A percentile compares a stretch with the other conserved stretches of the same genome.
These are phyloP conservation scores for Clarireedia hainanense DNA, from an alignment of 2,329 filamentous ascomycete genomes.

Conservation along the genomic window DNA sequence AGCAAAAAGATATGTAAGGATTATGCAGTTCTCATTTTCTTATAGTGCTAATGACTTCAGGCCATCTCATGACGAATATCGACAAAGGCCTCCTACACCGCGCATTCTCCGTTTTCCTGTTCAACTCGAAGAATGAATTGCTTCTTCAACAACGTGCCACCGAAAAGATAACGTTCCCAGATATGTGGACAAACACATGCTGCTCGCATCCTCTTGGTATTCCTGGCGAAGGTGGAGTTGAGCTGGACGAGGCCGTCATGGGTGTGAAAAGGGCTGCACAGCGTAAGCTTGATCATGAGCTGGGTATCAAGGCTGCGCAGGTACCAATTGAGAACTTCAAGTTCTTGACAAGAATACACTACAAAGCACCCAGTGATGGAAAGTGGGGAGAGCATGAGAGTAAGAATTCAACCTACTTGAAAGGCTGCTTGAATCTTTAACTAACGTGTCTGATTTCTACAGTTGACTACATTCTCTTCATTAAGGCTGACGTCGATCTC, in stretches of 20 bases:
- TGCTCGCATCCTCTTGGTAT: conserved; percentile 95
- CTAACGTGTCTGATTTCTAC: neutral
- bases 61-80: conserved; percentile 98
- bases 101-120: conserved; percentile 96
- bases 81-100: conserved; percentile 92
- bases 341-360: conserved; percentile 95
- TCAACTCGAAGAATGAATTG: conserved; percentile 86
- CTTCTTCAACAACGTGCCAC: conserved; percentile 90
- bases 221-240: conserved; percentile 80
- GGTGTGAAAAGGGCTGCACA: conserved; percentile 89
- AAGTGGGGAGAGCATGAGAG: conserved; percentile 99
- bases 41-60: conserved; percentile 38
- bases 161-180: conserved; percentile 98
- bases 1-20: conserved; percentile 94
- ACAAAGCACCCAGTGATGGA: conserved; percentile 92
- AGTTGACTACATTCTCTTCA: conserved; percentile 99
- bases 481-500: conserved; percentile 85
- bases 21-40: neutral
- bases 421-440: neutral
- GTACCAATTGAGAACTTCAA: conserved; percentile 87
- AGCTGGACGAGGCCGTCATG: conserved; percentile 68
- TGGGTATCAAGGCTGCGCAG: conserved; percentile 83
- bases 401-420: conserved; percentile 38
- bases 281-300: conserved; percentile 88
- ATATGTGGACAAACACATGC: conserved; percentile 99